A percentile compares a stretch with the other conserved stretches of the same genome.
These are phyloP conservation scores for Tritrichomonas musculus DNA, from an alignment of 208 protist genomes.

Conservation along the genomic window DNA sequence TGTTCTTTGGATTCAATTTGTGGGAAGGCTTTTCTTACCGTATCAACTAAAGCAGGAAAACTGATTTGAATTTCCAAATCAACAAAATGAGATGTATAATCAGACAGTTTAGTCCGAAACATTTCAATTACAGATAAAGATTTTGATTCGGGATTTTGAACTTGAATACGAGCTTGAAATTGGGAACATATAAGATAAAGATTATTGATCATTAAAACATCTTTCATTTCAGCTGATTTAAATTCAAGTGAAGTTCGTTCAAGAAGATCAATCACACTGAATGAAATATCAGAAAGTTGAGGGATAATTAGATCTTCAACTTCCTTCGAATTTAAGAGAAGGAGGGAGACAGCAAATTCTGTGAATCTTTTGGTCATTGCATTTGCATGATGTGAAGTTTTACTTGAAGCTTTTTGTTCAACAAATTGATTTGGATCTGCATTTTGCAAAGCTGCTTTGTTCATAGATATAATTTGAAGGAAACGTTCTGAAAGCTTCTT, in stretches of 20 bases:
- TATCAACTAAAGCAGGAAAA: not conserved
- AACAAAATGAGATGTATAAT: not conserved
- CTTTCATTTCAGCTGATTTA: not conserved
- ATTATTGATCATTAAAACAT: not conserved
- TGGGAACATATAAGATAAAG: not conserved
- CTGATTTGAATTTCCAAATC: not conserved
- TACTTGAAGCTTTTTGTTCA: not conserved
- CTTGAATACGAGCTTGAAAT: not conserved
- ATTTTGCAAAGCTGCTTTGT: not conserved
- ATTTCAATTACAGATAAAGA: not conserved
- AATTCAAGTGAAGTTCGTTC: not conserved
- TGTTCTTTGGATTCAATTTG: not conserved
- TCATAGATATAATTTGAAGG: not conserved
- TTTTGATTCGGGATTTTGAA: no score
- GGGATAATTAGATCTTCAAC: not conserved
- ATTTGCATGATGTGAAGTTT: not conserved
- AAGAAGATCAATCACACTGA: not conserved
- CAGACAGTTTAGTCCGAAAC: not conserved
- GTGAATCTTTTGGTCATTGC: not conserved
- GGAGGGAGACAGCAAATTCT: not conserved
- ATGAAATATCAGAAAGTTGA: not conserved
- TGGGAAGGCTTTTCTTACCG: not conserved
- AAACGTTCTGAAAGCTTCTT: not conserved
- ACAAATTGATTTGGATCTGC: not conserved
- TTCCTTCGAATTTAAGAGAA: not conserved